These are phyloP conservation scores for Rubroboletus satanas DNA, from an alignment of 768 basidiomycete genomes.

Conservation along the genomic window DNA sequence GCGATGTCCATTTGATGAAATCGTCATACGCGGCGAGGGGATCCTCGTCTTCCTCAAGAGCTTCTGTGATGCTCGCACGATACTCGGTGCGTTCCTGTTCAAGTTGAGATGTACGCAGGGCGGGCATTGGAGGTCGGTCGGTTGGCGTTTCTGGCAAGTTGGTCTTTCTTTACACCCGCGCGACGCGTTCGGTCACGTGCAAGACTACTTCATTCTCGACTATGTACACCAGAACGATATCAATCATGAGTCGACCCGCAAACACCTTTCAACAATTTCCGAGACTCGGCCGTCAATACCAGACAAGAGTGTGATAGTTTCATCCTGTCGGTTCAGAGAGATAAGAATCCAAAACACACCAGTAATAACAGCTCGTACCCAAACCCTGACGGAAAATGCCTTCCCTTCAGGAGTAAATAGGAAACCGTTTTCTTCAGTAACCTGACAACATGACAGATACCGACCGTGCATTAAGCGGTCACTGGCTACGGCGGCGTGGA, in stretches of 20 bases:
- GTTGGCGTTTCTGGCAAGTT: constrained; percentile 5
- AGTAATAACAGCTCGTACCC: constrained; percentile 25
- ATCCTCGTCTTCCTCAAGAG: constrained; percentile 74
- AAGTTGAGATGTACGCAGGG: constrained; percentile 24
- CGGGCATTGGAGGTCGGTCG: constrained; percentile 20
- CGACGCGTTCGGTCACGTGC: constrained; percentile 33
- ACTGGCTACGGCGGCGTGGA: constrained; percentile 31
- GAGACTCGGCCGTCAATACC: constrained; percentile 20
- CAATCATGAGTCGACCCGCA: background rate
- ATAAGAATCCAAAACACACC: background rate
- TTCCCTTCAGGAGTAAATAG: constrained; percentile 27
- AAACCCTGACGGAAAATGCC: constrained; percentile 27
- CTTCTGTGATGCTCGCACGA: constrained; percentile 43
- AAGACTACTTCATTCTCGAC: background rate
- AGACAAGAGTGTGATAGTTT: constrained; percentile 20
- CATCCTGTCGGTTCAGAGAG: constrained; percentile 13
- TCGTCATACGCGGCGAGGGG: constrained; percentile 80
- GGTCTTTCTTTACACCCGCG: constrained; percentile 18
- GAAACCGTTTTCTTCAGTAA: constrained; percentile 31
- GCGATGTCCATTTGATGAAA: constrained; percentile 87
- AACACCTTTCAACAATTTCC: constrained; percentile 15
- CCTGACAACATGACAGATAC: constrained; percentile 25
- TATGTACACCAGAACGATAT: background rate
- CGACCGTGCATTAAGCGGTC: constrained; percentile 28
- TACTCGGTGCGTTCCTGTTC: constrained; percentile 32